Percentiles rank a stretch among this genome's conserved stretches.
Conservation (phyloP, 2,329 filamentous ascomycete genomes). For the Alternaria arborescens region DNA sequence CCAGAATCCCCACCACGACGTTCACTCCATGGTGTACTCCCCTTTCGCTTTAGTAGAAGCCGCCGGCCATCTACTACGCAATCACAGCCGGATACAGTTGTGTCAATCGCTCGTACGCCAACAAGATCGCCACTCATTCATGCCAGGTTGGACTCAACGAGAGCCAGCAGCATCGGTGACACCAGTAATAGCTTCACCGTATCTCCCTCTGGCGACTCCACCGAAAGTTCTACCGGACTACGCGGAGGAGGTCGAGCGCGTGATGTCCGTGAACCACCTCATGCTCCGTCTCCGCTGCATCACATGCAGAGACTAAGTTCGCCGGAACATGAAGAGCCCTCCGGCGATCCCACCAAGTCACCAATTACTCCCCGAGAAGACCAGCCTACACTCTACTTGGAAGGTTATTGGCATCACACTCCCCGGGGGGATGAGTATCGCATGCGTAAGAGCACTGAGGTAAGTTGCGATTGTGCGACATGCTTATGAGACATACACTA, state of each 20-base stretch:
- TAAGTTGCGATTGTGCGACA: not conserved
- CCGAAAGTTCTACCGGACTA: conserved; percentile 24
- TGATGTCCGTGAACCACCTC: conserved; percentile 16
- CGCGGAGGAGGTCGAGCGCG: conserved; percentile 22
- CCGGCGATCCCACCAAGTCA: conserved; percentile 8
- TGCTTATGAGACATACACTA: too few relatives aligned
- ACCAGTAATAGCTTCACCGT: not conserved
- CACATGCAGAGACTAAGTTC: conserved; percentile 27
- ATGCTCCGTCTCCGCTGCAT: conserved; percentile 28
- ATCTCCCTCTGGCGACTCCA: conserved; percentile 11
- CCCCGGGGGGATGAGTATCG: not conserved
- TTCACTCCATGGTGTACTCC: conserved; percentile 24
- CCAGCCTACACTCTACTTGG: conserved; percentile 4
- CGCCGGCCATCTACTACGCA: conserved; percentile 3
- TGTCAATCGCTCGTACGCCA: conserved; percentile 17
- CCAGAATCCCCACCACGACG: conserved; percentile 8
- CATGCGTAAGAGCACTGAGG: conserved; percentile 10
- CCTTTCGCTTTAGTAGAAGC: conserved; percentile 29
- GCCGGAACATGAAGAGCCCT: conserved; percentile 8
- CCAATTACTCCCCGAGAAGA: not conserved
- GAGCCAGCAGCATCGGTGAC: conserved; percentile 20
- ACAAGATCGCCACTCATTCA: conserved; percentile 9
- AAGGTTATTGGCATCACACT: conserved; percentile 20
- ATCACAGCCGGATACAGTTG: conserved; percentile 10
- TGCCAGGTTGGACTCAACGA: conserved; percentile 14